Conservation (phyloP, 352 stramenopile genomes). For the Pythium angustatum region DNA sequence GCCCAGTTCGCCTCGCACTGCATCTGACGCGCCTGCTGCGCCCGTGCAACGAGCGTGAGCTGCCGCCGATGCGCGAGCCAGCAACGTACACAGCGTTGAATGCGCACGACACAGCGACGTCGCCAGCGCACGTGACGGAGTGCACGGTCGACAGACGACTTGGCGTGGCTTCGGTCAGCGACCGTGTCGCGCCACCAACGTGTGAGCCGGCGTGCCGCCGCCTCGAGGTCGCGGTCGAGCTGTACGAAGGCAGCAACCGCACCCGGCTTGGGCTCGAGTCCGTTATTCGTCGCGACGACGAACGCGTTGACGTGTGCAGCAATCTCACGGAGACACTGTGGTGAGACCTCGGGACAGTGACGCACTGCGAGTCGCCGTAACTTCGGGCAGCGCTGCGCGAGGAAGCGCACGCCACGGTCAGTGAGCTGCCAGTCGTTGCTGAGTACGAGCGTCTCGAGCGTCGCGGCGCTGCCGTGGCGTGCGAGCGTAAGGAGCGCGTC, state of each 20-base stretch:
- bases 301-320: conserved; percentile 38
- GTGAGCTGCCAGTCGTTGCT: conserved; percentile 78
- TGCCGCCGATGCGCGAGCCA: conserved; percentile 29
- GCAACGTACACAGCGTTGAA: conserved; percentile 60
- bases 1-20: conserved; percentile 33
- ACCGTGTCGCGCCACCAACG: conserved; percentile 44
- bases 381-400: conserved; percentile 30
- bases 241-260: conserved; percentile 51
- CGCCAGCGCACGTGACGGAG: conserved; percentile 47
- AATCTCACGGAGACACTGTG: conserved; percentile 38
- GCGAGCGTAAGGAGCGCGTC: conserved; percentile 37
- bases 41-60: conserved; percentile 31
- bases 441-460: conserved; percentile 56
- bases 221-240: conserved; percentile 31
- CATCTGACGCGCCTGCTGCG: conserved; percentile 28
- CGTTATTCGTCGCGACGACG: conserved; percentile 38
- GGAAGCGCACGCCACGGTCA: conserved; percentile 39
- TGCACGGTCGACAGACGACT: conserved; percentile 45
- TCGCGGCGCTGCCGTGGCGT: conserved; percentile 29
- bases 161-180: conserved; percentile 36
- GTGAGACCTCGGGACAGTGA: conserved; percentile 66
- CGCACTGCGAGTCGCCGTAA: conserved; percentile 53
- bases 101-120: conserved; percentile 37
- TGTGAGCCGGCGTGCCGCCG: conserved; percentile 41
- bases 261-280: conserved; percentile 50